phyloP scores from a whole-genome alignment of 2,329 filamentous ascomycete genomes.

The Stemphylium lycopersici region DNA sequence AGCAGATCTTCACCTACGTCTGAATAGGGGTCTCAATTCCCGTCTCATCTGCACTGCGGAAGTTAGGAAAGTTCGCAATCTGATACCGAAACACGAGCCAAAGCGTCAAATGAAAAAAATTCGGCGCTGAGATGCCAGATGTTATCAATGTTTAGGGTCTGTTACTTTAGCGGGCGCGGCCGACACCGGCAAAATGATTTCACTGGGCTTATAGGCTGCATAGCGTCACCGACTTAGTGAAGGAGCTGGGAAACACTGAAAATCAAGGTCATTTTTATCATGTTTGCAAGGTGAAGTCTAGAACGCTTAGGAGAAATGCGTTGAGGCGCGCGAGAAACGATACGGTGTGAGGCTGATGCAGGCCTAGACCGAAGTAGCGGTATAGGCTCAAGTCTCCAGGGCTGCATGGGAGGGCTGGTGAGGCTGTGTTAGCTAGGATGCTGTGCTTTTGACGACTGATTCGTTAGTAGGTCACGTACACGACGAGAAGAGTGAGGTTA shows the following conservation, averaged over 20 bases:
- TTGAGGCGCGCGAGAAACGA: slow-evolving; percentile 7
- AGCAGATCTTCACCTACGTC: not conserved
- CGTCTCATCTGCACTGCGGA: not conserved
- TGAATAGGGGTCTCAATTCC: not conserved
- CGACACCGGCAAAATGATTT: too few species aligned
- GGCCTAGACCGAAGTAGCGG: too few species aligned
- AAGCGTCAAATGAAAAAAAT: slow-evolving; percentile 1
- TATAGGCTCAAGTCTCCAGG: too few species aligned
- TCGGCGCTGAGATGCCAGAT: not conserved
- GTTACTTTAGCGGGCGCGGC: not conserved
- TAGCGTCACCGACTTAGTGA: not conserved
- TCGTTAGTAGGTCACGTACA: not conserved
- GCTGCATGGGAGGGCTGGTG: too few species aligned
- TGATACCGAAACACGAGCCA: slow-evolving; percentile 2
- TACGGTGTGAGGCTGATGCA: not conserved
- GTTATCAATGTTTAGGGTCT: not conserved
- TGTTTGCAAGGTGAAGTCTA: not conserved
- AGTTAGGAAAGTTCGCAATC: not conserved
- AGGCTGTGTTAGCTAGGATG: not conserved
- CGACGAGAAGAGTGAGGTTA: not conserved
- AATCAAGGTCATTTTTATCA: too few species aligned
- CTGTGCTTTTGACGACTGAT: not conserved
- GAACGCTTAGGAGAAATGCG: slow-evolving; percentile 4
- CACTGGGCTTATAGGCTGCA: too few species aligned
- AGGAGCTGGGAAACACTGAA: too few species aligned